Evolutionary conservation across 306 rosid species (phyloP).

Genomic region (Vigna angularis): DNA sequence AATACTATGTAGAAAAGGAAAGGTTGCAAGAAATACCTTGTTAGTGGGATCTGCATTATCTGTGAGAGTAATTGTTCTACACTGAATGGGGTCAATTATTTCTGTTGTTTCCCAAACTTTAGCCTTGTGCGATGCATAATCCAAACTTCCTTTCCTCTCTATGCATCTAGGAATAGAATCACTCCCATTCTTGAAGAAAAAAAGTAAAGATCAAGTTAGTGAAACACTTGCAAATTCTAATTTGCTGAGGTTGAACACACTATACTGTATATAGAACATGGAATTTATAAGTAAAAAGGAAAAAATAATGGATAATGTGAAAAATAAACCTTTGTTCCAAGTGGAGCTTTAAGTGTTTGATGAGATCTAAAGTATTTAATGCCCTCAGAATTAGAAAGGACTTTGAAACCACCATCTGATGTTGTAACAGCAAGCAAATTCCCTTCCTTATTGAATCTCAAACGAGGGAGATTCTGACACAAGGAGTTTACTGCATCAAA

Average conservation of each 20-base stretch:
- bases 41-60: constrained; percentile 51
- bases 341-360: constrained; percentile 64
- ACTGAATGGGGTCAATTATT: constrained; percentile 60
- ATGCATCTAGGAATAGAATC: constrained; percentile 52
- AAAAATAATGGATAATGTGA: background rate
- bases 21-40: constrained; percentile 57
- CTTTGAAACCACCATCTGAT: constrained; percentile 66
- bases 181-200: constrained; percentile 53
- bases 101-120: constrained; percentile 66
- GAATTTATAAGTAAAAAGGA: too few species aligned
- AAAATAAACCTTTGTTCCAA: constrained; percentile 69
- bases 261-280: too few species aligned
- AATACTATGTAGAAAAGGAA: constrained; percentile 2
- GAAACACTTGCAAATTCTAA: constrained; percentile 9
- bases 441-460: constrained; percentile 89
- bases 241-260: constrained; percentile 40
- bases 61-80: constrained; percentile 60
- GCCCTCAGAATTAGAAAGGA: constrained; percentile 77
- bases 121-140: constrained; percentile 62
- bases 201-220: constrained; percentile 6
- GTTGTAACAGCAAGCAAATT: constrained; percentile 86
- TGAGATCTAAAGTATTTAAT: constrained; percentile 59
- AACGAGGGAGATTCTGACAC: constrained; percentile 71
- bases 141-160: constrained; percentile 66
- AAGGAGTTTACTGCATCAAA: background rate